Base-by-base conservation (phyloP, 352 stramenopile genomes). In the Phytophthora citrophthora region DNA sequence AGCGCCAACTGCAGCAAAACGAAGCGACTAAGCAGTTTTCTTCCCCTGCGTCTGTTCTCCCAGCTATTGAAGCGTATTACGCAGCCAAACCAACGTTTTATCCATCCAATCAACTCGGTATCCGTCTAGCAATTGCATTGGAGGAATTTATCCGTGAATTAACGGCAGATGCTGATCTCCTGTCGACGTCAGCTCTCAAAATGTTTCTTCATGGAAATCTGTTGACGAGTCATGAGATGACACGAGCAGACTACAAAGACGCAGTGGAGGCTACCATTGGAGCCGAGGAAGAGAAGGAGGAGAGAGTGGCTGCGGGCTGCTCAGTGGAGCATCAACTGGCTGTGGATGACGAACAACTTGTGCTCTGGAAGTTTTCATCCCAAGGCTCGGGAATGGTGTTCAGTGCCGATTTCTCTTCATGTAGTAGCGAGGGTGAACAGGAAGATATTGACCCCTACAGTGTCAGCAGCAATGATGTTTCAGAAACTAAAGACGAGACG, bases 301-400 rank as follows among this genome's bases (percentile, higher is more conserved):
- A 69, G 39, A 58, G 52, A 24, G 54, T 81, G 15, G 40, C 69
- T 39, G 65, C 70, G 9, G 70, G 73, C 18, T 78, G 73, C 62
- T 53, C 36, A 2, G 47, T 76, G 16, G 62, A 76, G 32, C 62
- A 70, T 4, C 41, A 67, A 3, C 29, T 70, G 10, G n/a, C 46
- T 41, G 39, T 79, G 11, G 36, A 62, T n/a, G 51, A 54, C 11
- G 63, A 64, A 20, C 54, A 54, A 23, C 12, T 81, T 8, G 54
- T 85, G 41, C 44, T 83, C 18, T 84, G 75, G 78, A 77, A 76
- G 47, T 88, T 77, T 43, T 27, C 39, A 18, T 81, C 70, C n/a
- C 54, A 75, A 45, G 70, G 66, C 13, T 29, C 50, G 15, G 61
- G 57, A 12, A 8, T 81, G 9, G 62, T 76, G 6, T 76, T 81